Percentiles rank a stretch among this genome's conserved stretches.
Evolutionary conservation across 192 early-diverging fungal genomes (phyloP).

Genomic region (Rhizoclosmatium globosum): DNA sequence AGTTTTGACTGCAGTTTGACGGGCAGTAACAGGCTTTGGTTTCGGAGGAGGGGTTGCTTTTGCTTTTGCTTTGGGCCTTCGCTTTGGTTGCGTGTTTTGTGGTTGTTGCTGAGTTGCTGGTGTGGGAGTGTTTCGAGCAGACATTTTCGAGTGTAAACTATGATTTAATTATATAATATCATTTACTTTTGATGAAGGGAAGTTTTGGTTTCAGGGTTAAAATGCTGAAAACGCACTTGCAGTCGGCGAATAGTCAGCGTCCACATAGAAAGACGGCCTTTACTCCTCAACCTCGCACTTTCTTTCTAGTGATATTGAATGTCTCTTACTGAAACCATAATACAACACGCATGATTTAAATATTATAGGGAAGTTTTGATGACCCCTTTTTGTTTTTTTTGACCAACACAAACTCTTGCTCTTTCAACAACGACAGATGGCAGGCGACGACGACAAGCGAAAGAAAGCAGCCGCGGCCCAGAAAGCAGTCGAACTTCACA

Average conservation of each 20-base stretch:
- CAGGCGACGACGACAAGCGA: not conserved
- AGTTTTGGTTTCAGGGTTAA: not conserved
- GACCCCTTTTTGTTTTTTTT: not conserved
- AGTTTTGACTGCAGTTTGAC: conserved; percentile 17
- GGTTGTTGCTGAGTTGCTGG: too few species aligned
- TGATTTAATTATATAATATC: not conserved
- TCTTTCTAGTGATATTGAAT: too few species aligned
- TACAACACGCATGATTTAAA: not conserved
- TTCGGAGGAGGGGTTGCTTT: not conserved
- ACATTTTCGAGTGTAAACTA: too few species aligned
- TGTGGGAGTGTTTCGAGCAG: too few species aligned
- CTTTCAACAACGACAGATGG: not conserved
- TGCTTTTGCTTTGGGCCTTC: not conserved
- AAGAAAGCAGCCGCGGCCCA: not conserved
- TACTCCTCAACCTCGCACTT: too few species aligned
- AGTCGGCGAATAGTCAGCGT: too few species aligned
- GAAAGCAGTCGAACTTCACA: not conserved
- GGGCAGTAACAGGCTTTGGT: not conserved
- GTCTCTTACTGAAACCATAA: too few species aligned
- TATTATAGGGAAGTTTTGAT: not conserved
- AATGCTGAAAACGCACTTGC: too few species aligned
- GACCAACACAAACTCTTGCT: not conserved
- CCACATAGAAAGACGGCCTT: too few species aligned
- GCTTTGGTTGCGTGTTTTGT: not conserved
- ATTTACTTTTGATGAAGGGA: not conserved